Conservation (phyloP, 331 rosid species). For the Rosa hybrid region DNA sequence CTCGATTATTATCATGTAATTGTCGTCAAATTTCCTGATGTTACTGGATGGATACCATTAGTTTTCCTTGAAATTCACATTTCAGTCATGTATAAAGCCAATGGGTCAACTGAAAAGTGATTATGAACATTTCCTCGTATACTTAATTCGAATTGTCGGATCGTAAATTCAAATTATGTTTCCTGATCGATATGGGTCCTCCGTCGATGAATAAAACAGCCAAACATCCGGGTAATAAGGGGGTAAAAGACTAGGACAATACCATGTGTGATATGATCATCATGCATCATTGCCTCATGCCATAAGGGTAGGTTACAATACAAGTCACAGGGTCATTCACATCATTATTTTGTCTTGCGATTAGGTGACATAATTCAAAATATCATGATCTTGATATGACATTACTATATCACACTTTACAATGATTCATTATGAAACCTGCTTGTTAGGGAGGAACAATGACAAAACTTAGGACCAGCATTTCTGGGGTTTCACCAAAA, state of each 20-base stretch:
- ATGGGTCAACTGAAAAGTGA: not conserved
- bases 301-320: too few relatives aligned
- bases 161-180: too few relatives aligned
- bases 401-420: not conserved
- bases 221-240: not conserved
- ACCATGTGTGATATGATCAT: not conserved
- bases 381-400: not conserved
- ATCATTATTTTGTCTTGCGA: conserved; percentile 5
- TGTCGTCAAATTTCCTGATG: not conserved
- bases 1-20: not conserved
- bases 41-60: not conserved
- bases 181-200: too few relatives aligned
- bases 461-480: not conserved
- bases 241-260: not conserved
- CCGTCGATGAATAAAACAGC: not conserved
- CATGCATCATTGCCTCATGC: not conserved
- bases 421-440: not conserved
- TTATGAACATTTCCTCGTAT: not conserved
- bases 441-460: not conserved
- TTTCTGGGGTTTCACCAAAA: too few relatives aligned
- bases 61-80: too few relatives aligned
- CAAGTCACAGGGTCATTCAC: not conserved
- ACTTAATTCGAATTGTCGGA: too few relatives aligned
- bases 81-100: too few relatives aligned
- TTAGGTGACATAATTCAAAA: not conserved